Conservation (phyloP, 495 filamentous ascomycete species). For the Aspergillus hancockii region DNA sequence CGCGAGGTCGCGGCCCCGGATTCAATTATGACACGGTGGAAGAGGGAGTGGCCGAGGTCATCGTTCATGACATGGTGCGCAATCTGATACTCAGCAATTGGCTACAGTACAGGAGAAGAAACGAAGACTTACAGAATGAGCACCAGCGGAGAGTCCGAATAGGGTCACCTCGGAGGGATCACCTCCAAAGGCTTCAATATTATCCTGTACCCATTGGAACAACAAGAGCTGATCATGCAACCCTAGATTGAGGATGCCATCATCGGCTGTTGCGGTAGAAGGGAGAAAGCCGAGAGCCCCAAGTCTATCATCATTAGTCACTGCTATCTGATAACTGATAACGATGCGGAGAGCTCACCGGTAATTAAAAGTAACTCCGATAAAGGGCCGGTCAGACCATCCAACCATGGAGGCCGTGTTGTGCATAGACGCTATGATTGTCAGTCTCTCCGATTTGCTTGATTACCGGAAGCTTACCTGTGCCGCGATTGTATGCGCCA, state of each 20-base stretch:
- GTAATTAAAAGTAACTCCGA: constrained; percentile 61
- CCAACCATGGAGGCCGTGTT: constrained; percentile 53
- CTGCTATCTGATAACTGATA: too few relatives aligned
- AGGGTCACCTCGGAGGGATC: constrained; percentile 63
- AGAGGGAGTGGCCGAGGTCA: constrained; percentile 39
- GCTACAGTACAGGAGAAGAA: neutral
- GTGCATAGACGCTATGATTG: constrained; percentile 29
- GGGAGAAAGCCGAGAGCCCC: constrained; percentile 67
- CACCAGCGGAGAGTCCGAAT: constrained; percentile 64
- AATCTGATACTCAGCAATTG: constrained; percentile 42
- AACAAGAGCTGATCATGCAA: constrained; percentile 61
- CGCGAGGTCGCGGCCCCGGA: constrained; percentile 64
- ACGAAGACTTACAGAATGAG: constrained; percentile 51
- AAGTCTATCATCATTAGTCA: constrained; percentile 33
- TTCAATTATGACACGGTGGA: constrained; percentile 64
- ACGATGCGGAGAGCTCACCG: constrained; percentile 19
- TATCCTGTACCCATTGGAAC: constrained; percentile 63
- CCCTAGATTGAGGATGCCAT: constrained; percentile 61
- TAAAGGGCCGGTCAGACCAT: constrained; percentile 54
- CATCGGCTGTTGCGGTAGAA: constrained; percentile 48
- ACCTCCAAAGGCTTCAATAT: constrained; percentile 59
- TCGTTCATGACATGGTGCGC: constrained; percentile 65
- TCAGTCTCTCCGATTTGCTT: neutral
- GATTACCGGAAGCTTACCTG: constrained; percentile 7
- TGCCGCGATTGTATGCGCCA: constrained; percentile 40